Evolutionary conservation across 345 rosid species (phyloP).

Genomic region (Salix caprea): DNA sequence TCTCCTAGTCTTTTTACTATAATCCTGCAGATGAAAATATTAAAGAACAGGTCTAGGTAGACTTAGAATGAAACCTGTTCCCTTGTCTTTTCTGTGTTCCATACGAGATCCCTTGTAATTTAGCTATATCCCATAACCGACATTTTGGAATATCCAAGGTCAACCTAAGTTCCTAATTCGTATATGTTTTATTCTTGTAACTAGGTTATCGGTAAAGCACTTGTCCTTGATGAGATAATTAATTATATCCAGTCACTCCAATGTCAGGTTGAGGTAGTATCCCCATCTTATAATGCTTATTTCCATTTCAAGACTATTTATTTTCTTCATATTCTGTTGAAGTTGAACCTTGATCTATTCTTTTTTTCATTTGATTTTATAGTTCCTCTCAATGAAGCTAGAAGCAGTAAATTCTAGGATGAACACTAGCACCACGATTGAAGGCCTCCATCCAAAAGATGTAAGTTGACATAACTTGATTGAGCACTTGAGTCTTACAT

Average conservation of each 20-base stretch:
- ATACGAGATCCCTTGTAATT: neutral
- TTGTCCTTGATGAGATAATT: conserved; percentile 83
- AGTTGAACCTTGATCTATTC: conserved; percentile 6
- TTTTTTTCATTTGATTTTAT: conserved; percentile 6
- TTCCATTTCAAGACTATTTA: neutral
- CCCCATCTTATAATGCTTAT: neutral
- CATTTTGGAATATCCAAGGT: neutral
- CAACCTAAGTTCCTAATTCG: neutral
- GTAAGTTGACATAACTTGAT: conserved; percentile 10
- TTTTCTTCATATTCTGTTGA: neutral
- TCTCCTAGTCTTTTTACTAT: neutral
- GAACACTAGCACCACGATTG: conserved; percentile 11
- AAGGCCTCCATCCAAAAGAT: conserved; percentile 22
- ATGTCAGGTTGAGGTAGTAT: conserved; percentile 74
- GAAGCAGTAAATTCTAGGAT: conserved; percentile 28
- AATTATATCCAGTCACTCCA: conserved; percentile 87
- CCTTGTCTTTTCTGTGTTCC: neutral
- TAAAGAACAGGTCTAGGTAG: neutral
- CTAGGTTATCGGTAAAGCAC: conserved; percentile 87
- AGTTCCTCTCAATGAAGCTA: conserved; percentile 32
- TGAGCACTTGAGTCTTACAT: conserved; percentile 1
- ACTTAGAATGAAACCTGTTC: neutral
- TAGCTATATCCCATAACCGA: neutral
- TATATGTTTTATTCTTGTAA: neutral
- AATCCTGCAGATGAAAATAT: neutral